Percentiles rank a stretch among this genome's conserved stretches.
These are phyloP conservation scores for Parachlorella kessleri DNA, from an alignment of 139 green algal genomes.

Conservation along the genomic window DNA sequence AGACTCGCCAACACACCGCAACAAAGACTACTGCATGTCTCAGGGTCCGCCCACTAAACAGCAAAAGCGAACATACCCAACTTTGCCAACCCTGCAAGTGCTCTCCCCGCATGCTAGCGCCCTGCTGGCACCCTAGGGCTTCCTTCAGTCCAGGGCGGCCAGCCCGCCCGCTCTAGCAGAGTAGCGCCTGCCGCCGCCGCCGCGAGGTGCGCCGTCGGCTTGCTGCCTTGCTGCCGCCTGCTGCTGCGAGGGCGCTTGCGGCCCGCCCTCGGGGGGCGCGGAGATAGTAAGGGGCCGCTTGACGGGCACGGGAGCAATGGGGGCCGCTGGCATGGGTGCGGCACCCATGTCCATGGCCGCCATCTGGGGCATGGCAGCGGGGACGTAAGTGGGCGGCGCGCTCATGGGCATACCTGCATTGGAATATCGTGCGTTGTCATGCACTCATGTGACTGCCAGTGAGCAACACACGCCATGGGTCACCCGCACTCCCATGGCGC, in stretches of 20 bases:
- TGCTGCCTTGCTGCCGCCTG: neutral
- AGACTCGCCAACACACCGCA: no score
- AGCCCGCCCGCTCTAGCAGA: constrained; percentile 9
- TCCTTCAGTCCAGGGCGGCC: no score
- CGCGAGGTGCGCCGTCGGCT: neutral
- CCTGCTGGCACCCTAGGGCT: no score
- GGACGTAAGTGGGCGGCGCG: neutral
- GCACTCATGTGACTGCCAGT: no score
- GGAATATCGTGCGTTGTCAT: no score
- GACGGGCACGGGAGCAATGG: constrained; percentile 21
- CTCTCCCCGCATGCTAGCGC: no score
- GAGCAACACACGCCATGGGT: no score
- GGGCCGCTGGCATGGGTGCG: constrained; percentile 8
- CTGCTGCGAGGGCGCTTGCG: neutral
- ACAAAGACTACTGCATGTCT: no score
- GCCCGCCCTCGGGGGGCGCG: constrained; percentile 2
- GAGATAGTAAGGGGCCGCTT: constrained; percentile 37
- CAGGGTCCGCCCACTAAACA: no score
- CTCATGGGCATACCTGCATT: neutral
- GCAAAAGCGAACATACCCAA: no score
- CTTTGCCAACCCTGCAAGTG: no score
- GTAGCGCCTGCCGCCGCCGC: constrained; percentile 20
- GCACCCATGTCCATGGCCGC: neutral
- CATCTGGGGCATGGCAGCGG: constrained; percentile 9
- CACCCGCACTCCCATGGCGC: no score